A percentile compares a stretch with the other conserved stretches of the same genome.
These are phyloP conservation scores for Candida mesenterica DNA, from an alignment of 1,139 yeast species.

Conservation along the genomic window DNA sequence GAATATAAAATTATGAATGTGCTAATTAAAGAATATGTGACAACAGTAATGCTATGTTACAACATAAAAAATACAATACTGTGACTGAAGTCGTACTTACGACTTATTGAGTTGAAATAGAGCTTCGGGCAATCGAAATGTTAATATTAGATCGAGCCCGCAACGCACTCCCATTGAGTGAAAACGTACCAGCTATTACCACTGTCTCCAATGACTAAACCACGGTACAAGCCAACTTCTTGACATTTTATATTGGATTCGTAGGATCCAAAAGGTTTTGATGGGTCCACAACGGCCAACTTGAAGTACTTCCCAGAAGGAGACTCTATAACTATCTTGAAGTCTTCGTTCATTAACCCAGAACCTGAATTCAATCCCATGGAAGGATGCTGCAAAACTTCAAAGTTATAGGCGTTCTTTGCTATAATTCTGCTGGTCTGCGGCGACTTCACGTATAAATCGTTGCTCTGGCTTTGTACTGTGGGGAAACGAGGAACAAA, in stretches of 20 bases:
- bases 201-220: slow-evolving; percentile 75
- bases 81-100: no score
- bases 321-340: slow-evolving; percentile 69
- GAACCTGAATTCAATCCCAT: slow-evolving; percentile 43
- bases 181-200: slow-evolving; percentile 86
- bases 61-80: no score
- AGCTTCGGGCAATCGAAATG: no score
- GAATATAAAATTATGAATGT: not conserved
- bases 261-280: slow-evolving; percentile 54
- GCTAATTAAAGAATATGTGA: not conserved
- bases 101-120: no score
- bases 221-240: slow-evolving; percentile 81
- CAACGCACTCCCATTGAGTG: slow-evolving; percentile 70
- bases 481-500: slow-evolving; percentile 78
- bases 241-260: slow-evolving; percentile 56
- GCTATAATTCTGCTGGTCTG: slow-evolving; percentile 63
- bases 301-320: slow-evolving; percentile 81
- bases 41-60: not conserved
- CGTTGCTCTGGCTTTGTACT: slow-evolving; percentile 65
- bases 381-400: slow-evolving; percentile 63
- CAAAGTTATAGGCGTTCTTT: slow-evolving; percentile 63
- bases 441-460: slow-evolving; percentile 80
- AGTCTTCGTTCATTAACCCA: slow-evolving; percentile 41
- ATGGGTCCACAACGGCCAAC: slow-evolving; percentile 48
- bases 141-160: not conserved